Evolutionary conservation across 2,329 filamentous ascomycete genomes (phyloP).

Genomic region (Rhynchosporium secalis): DNA sequence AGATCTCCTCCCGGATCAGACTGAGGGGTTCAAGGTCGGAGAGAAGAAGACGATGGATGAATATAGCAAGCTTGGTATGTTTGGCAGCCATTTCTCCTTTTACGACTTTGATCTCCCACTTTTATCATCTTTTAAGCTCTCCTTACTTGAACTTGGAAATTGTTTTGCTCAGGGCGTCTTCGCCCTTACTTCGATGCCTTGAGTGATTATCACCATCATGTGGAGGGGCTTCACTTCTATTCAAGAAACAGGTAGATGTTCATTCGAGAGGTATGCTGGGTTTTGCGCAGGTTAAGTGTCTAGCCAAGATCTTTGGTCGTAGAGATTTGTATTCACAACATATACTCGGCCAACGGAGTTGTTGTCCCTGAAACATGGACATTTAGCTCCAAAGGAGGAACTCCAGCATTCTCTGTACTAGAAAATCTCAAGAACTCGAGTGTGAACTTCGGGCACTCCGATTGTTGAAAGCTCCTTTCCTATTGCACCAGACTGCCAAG

Average conservation of each 20-base stretch:
- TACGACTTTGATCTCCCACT: neutral
- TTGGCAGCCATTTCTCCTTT: neutral
- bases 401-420: neutral
- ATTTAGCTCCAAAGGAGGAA: neutral
- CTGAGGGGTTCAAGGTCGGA: conserved; percentile 95
- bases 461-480: no score
- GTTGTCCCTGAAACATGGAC: neutral
- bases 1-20: conserved; percentile 83
- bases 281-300: no score
- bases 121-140: neutral
- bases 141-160: neutral
- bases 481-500: no score
- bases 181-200: neutral
- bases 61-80: conserved; percentile 88
- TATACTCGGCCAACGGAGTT: neutral
- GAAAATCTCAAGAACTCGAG: neutral
- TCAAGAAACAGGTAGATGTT: neutral
- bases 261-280: neutral
- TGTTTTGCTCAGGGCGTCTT: neutral
- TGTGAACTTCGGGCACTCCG: neutral
- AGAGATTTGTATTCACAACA: neutral
- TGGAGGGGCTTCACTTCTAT: neutral
- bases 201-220: conserved; percentile 7
- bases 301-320: neutral
- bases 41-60: conserved; percentile 98